Base-by-base conservation (phyloP, 2,329 filamentous ascomycete genomes). In the Lachnellula cervina region DNA sequence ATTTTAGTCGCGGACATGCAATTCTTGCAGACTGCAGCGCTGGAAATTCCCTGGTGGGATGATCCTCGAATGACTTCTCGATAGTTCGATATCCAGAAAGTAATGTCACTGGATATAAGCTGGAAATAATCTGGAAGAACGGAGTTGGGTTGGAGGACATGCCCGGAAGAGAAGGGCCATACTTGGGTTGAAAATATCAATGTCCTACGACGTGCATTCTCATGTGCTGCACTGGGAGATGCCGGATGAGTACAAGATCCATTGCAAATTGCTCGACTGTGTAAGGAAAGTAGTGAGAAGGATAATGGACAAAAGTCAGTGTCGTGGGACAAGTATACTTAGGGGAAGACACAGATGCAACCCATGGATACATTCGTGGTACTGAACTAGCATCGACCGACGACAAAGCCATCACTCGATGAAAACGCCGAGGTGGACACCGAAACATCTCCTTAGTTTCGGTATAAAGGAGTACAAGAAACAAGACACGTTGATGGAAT, bases 201-300 rank as follows among this genome's bases (percentile, higher is more conserved):
- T 74, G 77, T 58, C 70, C 71, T 66, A 72, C n/a, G n/a, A n/a
- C n/a, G n/a, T n/a, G n/a, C 65, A 69, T 2, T 80, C 81, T 34
- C 68, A 84, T 42, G 77, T 76, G 43, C 78, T 80, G 0, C 73
- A 81, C 32, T 77, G 74, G 16, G 70, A 76, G 11, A 80, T 84
- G 35, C 72, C 75, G 1, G 78, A 77, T 1, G 78, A 77, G 1
- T 71, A 76, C 28, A 67, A 84, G 53, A 80, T 81, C 54, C 79
- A 82, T 42, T 82, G 83, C 77, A 81, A 79, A 0, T 78, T 81
- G 7, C 79, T 80, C 2, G 80, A 58, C 73, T 76, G 49, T 74
- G 55, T 64, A 35, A 23, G 5, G 71, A 73, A 13, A 79, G 75
- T n/a, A 50, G 56, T 49, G 40, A 46, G 5, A 32, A 8, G 9